Evolutionary conservation across 345 rosid genomes (phyloP).

Genomic region (Acer negundo): DNA sequence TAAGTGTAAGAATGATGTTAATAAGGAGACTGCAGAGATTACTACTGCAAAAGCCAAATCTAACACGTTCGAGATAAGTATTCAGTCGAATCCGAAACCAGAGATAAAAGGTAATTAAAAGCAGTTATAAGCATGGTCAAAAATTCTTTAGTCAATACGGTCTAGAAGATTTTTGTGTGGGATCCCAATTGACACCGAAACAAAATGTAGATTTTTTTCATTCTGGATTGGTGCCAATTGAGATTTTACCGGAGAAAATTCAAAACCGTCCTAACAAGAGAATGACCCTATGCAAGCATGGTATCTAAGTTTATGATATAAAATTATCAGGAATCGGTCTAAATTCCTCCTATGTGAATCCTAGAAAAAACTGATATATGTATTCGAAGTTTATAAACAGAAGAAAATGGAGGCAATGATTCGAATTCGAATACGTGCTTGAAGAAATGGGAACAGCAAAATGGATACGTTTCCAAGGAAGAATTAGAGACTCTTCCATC

Average conservation of each 20-base stretch:
- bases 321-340: slow-evolving; percentile 22
- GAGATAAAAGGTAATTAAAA: slow-evolving; percentile 27
- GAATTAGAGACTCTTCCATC: slow-evolving; percentile 34
- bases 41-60: slow-evolving; percentile 20
- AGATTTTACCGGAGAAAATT: no score
- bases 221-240: no score
- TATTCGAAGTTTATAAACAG: slow-evolving; percentile 23
- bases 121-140: not conserved
- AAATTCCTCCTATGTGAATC: slow-evolving; percentile 27
- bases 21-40: slow-evolving; percentile 17
- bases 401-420: not conserved
- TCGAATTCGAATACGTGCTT: slow-evolving; percentile 3
- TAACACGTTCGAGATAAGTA: slow-evolving; percentile 1
- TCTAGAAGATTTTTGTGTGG: no score
- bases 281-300: not conserved
- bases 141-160: no score
- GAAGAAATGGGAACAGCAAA: slow-evolving; percentile 26
- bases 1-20: slow-evolving; percentile 33
- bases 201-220: no score
- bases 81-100: slow-evolving; percentile 6
- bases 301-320: slow-evolving; percentile 1
- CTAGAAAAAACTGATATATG: slow-evolving; percentile 14
- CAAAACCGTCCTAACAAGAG: no score
- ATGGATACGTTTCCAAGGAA: slow-evolving; percentile 15
- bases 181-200: no score